Evolutionary conservation across 805 yeast species (phyloP).

Genomic region (Candida cerambycidarum): DNA sequence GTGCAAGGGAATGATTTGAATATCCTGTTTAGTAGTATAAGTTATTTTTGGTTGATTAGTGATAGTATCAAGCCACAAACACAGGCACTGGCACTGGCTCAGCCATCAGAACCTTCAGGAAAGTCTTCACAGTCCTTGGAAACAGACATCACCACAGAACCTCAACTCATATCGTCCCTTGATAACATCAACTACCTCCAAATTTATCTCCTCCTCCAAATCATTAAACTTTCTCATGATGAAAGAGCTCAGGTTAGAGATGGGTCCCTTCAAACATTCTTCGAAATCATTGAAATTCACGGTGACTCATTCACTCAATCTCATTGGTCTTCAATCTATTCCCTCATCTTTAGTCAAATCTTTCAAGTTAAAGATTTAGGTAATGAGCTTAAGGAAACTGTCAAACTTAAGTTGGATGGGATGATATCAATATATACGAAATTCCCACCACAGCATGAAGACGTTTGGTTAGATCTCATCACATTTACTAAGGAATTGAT

Average conservation of each 20-base stretch:
- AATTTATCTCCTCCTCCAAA: conserved; percentile 53
- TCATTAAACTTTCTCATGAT: conserved; percentile 66
- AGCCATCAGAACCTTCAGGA: no score
- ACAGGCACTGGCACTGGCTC: neutral
- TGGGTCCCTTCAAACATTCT: conserved; percentile 87
- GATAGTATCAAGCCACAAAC: conserved; percentile 52
- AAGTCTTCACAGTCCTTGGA: no score
- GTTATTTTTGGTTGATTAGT: conserved; percentile 90
- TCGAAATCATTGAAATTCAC: conserved; percentile 76
- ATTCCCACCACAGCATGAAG: conserved; percentile 34
- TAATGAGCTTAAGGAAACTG: conserved; percentile 60
- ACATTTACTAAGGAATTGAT: conserved; percentile 44
- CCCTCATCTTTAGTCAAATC: conserved; percentile 52
- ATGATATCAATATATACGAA: conserved; percentile 57
- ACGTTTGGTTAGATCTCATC: conserved; percentile 56
- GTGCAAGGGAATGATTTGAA: conserved; percentile 73
- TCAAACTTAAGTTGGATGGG: conserved; percentile 62
- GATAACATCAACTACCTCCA: conserved; percentile 17
- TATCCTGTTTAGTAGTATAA: conserved; percentile 86
- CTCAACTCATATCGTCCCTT: conserved; percentile 1
- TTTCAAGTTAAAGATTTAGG: conserved; percentile 7
- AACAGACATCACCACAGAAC: no score
- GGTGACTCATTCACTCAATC: conserved; percentile 51
- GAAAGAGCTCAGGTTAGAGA: conserved; percentile 78
- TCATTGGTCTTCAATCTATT: conserved; percentile 68